Evolutionary conservation across 805 yeast species (phyloP), one percentile per base, ranked within the genome.

Genomic region (Saitoella complicata): DNA sequence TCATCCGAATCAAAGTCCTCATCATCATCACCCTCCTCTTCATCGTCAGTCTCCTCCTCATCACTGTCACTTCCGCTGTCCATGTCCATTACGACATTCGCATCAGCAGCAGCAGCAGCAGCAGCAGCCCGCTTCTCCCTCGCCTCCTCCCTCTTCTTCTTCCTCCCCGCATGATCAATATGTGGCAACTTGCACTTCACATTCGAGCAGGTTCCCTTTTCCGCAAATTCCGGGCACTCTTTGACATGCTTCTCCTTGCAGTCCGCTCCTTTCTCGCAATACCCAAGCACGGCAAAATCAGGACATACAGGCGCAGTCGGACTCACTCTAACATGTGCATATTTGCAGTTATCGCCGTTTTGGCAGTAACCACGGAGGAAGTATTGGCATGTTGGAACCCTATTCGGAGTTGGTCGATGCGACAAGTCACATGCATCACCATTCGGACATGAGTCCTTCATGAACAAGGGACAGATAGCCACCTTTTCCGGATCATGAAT

Each of bases 161-260:
- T 21, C 21, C 21, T 21, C 21, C 40, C 48, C 45, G 52, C 59
- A 48, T 64, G 46, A 40, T 54, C 46, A 46, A 67, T 58, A 58
- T 80, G 88, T 35, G 56, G 55, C 40, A 81, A 61, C n/a, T 60
- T 58, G 55, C 88, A 81, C 13, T 59, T 54, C 30, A 56, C 60
- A 39, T 39, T 39, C 1, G 74, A 66, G 57, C 93, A 82, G 32
- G 51, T 54, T 8, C 78, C 80, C n/a, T 64, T 64, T 48, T 73
- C 76, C 50, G 73, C 78, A 51, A 69, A 72, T 54, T 81, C 88
- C 0, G 93, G 88, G 60, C 93, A 82, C 46, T 73, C 72, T 51
- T 65, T 70, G 10, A 62, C 59, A 55, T 82, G 94, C 34, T 69
- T 58, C 40, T 71, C 68, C 5, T 70, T 66, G 55, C 93, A 82